Evolutionary conservation across 1,284 basidiomycete species (phyloP).

Genomic region (Bjerkandera adusta): DNA sequence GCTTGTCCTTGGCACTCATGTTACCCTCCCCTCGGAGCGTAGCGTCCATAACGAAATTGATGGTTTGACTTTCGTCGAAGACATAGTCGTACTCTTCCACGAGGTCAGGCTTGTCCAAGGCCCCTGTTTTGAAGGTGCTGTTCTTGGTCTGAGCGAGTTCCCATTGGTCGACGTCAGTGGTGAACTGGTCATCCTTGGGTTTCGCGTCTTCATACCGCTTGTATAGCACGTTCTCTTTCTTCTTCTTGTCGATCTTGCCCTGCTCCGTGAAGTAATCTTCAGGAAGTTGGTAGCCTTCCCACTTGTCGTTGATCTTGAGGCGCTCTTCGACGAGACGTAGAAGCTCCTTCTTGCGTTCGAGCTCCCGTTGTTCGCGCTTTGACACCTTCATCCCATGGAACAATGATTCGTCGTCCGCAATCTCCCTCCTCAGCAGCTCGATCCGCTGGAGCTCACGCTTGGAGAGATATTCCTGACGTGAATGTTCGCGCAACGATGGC

Average conservation of each 20-base stretch:
- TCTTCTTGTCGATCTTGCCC: constrained; percentile 97
- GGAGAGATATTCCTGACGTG: constrained; percentile 91
- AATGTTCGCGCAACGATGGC: constrained; percentile 81
- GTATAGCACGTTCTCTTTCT: constrained; percentile 92
- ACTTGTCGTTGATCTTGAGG: constrained; percentile 90
- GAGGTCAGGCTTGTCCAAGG: constrained; percentile 81
- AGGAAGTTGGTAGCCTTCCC: constrained; percentile 91
- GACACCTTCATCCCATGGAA: constrained; percentile 89
- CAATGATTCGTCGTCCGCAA: constrained; percentile 87
- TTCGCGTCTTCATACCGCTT: constrained; percentile 93
- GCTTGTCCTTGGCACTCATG: constrained; percentile 85
- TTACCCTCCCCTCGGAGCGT: constrained; percentile 65
- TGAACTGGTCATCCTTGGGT: constrained; percentile 86
- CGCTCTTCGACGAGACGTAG: constrained; percentile 92
- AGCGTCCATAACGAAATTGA: constrained; percentile 91
- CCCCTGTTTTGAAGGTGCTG: constrained; percentile 86
- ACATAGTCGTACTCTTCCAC: constrained; percentile 95
- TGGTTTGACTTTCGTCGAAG: constrained; percentile 96
- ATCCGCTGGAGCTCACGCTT: constrained; percentile 97
- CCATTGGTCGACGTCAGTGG: constrained; percentile 96
- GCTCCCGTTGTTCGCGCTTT: constrained; percentile 75
- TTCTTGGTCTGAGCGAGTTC: constrained; percentile 90
- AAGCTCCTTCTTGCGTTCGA: constrained; percentile 92
- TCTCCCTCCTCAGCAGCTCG: constrained; percentile 90
- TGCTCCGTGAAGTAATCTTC: constrained; percentile 99